phyloP scores from a whole-genome alignment of 164 flowering plant species.

The Dillenia suffruticosa region DNA sequence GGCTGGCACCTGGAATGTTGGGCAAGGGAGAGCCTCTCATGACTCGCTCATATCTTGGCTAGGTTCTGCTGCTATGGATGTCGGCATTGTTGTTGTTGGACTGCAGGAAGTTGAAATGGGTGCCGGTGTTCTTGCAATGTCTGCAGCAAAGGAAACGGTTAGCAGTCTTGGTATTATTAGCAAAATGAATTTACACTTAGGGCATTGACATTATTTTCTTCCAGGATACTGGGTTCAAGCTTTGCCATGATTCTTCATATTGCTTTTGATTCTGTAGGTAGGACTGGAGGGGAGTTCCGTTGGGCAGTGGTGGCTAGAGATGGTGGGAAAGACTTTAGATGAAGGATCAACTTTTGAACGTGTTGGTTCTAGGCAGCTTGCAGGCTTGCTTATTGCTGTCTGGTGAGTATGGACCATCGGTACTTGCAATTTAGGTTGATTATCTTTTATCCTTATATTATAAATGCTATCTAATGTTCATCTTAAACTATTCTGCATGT shows the following conservation, averaged over 20 bases:
- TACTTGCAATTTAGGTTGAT: too few relatives aligned
- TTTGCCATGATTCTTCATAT: too few relatives aligned
- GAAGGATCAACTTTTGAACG: slow-evolving; percentile 80
- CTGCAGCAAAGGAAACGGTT: slow-evolving; percentile 98
- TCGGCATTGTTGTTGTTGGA: slow-evolving; percentile 85
- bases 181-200: not conserved
- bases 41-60: slow-evolving; percentile 90
- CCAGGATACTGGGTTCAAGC: too few relatives aligned
- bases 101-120: slow-evolving; percentile 99
- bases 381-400: slow-evolving; percentile 83
- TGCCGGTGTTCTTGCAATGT: slow-evolving; percentile 97
- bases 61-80: slow-evolving; percentile 72
- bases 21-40: slow-evolving; percentile 81
- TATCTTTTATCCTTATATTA: too few relatives aligned
- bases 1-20: slow-evolving; percentile 97
- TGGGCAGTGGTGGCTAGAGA: slow-evolving; percentile 92
- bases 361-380: slow-evolving; percentile 95
- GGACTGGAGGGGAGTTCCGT: slow-evolving; percentile 93
- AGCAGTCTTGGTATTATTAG: slow-evolving; percentile 12
- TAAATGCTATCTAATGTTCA: too few relatives aligned
- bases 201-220: too few relatives aligned
- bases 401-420: slow-evolving; percentile 46
- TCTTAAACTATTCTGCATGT: too few relatives aligned
- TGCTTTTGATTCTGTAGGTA: slow-evolving; percentile 42
- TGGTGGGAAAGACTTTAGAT: slow-evolving; percentile 80